These are phyloP conservation scores for Fragaria nilgerrensis DNA, from an alignment of 306 rosid genomes.

Conservation along the genomic window DNA sequence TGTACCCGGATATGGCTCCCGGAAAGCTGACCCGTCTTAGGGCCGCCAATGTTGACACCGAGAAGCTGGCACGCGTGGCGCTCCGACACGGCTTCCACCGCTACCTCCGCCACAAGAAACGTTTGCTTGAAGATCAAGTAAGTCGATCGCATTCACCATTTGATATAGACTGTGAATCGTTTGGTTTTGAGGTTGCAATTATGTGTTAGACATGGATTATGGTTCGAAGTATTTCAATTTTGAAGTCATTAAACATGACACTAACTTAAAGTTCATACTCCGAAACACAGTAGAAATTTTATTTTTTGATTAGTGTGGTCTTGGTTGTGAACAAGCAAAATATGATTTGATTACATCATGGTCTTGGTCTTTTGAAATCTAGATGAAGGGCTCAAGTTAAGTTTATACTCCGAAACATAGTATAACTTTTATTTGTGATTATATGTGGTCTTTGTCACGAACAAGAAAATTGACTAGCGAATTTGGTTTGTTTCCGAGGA, in stretches of 20 bases:
- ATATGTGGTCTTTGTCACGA: neutral
- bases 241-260: neutral
- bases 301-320: neutral
- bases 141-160: constrained; percentile 3
- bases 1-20: constrained; percentile 32
- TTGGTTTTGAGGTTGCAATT: neutral
- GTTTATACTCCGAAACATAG: neutral
- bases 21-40: constrained; percentile 55
- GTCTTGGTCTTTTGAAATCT: neutral
- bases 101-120: constrained; percentile 48
- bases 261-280: neutral
- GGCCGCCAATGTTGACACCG: constrained; percentile 58
- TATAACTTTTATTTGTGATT: no score
- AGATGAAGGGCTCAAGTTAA: no score
- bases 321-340: neutral
- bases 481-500: neutral
- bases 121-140: constrained; percentile 38
- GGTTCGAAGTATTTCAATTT: neutral
- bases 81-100: constrained; percentile 46
- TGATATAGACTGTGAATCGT: neutral
- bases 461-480: neutral
- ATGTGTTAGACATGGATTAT: neutral
- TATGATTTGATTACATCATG: neutral
- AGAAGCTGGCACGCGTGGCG: constrained; percentile 64
- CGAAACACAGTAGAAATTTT: neutral